These are phyloP conservation scores for Phytophthora syringae DNA, from an alignment of 352 stramenopile species.

Conservation along the genomic window DNA sequence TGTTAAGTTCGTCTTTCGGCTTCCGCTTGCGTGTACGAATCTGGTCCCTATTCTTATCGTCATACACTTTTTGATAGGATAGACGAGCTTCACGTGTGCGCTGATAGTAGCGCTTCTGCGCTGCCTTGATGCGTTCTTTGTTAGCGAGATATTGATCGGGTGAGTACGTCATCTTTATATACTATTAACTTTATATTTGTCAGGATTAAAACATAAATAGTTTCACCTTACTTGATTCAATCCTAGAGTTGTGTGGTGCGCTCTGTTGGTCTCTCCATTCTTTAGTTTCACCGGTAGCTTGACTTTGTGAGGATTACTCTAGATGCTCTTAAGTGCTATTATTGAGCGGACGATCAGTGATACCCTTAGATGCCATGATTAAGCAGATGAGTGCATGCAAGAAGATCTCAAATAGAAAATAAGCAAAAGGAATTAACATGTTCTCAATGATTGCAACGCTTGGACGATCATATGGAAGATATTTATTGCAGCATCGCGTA, in stretches of 20 bases:
- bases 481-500: constrained; percentile 17
- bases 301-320: constrained; percentile 17
- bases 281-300: constrained; percentile 20
- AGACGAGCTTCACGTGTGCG: no score
- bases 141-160: no score
- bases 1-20: constrained; percentile 15
- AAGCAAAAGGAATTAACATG: no score
- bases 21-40: no score
- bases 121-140: no score
- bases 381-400: constrained; percentile 18
- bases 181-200: background rate
- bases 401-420: constrained; percentile 20
- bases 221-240: constrained; percentile 8
- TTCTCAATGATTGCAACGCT: no score
- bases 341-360: constrained; percentile 19
- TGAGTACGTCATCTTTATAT: no score
- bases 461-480: constrained; percentile 16
- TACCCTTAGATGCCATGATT: constrained; percentile 22
- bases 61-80: no score
- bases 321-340: constrained; percentile 12
- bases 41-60: no score
- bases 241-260: background rate
- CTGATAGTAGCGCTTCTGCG: no score
- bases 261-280: constrained; percentile 18
- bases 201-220: background rate